These are phyloP conservation scores for Paraphoma chrysanthemicola DNA, from an alignment of 2,329 filamentous ascomycete species.

Conservation along the genomic window DNA sequence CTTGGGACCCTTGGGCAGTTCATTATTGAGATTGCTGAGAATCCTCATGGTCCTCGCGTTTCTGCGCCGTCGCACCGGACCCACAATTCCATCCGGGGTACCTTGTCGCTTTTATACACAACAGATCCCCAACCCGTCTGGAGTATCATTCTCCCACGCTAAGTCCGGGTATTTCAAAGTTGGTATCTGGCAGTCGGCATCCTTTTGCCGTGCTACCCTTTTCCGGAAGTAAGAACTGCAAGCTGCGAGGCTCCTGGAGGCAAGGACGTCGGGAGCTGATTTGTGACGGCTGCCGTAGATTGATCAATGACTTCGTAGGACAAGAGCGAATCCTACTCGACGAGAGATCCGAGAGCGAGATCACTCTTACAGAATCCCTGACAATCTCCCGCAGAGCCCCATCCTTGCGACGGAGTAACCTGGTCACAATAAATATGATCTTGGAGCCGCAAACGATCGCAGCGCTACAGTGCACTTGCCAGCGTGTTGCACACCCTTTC, in stretches of 20 bases:
- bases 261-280: background rate
- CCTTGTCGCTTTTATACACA: constrained; percentile 4
- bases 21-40: constrained; percentile 10
- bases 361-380: background rate
- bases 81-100: constrained; percentile 18
- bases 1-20: constrained; percentile 17
- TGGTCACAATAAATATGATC: background rate
- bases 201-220: too few relatives aligned
- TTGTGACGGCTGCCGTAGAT: background rate
- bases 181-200: too few relatives aligned
- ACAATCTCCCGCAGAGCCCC: constrained; percentile 13
- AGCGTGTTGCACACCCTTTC: too few relatives aligned
- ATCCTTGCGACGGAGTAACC: background rate
- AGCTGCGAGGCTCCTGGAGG: too few relatives aligned
- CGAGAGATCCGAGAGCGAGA: background rate
- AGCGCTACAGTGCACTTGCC: background rate
- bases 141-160: too few relatives aligned
- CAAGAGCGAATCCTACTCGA: background rate
- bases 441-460: background rate
- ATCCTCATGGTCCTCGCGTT: constrained; percentile 9
- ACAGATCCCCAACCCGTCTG: background rate
- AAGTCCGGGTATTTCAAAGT: too few relatives aligned
- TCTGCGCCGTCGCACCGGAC: constrained; percentile 6
- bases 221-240: too few relatives aligned
- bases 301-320: background rate